Conservation (phyloP, 805 yeast species). For the Metschnikowia gelsemii region DNA sequence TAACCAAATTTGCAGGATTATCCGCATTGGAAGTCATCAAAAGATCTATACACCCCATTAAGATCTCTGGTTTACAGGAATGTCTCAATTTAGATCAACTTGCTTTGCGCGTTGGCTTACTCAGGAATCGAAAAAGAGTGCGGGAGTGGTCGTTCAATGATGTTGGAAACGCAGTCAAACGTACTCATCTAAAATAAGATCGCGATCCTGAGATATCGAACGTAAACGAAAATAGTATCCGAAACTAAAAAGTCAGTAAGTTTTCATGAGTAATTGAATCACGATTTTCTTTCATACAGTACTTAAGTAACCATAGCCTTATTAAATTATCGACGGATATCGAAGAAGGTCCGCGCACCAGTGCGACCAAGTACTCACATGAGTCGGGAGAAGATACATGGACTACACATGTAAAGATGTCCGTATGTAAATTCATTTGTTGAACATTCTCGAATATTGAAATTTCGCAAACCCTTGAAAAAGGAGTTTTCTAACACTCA, state of each 20-base stretch:
- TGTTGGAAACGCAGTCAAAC: slow-evolving; percentile 44
- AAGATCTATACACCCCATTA: slow-evolving; percentile 16
- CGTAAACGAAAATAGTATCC: neutral
- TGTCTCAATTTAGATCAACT: slow-evolving; percentile 47
- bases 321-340: no score
- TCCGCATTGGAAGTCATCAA: slow-evolving; percentile 28
- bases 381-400: neutral
- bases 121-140: slow-evolving; percentile 52
- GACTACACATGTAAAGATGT: slow-evolving; percentile 1
- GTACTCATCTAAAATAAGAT: slow-evolving; percentile 22
- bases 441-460: neutral
- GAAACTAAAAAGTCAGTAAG: neutral
- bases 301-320: no score
- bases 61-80: slow-evolving; percentile 26
- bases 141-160: slow-evolving; percentile 62
- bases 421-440: slow-evolving; percentile 7
- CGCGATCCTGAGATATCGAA: neutral
- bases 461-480: neutral
- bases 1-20: slow-evolving; percentile 54
- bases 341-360: neutral
- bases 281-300: no score
- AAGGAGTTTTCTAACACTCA: slow-evolving; percentile 6
- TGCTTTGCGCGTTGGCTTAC: slow-evolving; percentile 42
- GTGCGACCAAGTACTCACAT: neutral
- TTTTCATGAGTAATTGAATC: no score